A percentile compares a stretch with the other conserved stretches of the same genome.
These are phyloP conservation scores for Baudoinia panamericana DNA, from an alignment of 495 filamentous ascomycete species.

Conservation along the genomic window DNA sequence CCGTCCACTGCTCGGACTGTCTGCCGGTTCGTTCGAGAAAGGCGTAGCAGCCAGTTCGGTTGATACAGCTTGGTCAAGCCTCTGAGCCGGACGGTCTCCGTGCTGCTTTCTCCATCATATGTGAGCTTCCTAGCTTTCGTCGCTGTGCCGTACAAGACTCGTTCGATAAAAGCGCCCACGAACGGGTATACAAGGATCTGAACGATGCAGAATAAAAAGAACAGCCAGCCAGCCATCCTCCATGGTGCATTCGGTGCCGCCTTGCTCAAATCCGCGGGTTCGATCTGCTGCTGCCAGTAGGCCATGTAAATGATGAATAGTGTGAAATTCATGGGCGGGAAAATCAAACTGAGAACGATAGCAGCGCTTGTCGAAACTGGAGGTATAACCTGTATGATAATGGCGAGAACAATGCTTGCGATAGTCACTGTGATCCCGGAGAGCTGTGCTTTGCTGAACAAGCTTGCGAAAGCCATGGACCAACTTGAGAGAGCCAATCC, in stretches of 20 bases:
- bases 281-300: slow-evolving; percentile 22
- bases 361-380: slow-evolving; percentile 24
- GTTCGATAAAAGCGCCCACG: slow-evolving; percentile 57
- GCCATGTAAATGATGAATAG: slow-evolving; percentile 32
- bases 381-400: slow-evolving; percentile 32
- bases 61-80: slow-evolving; percentile 62
- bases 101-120: slow-evolving; percentile 7
- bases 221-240: slow-evolving; percentile 18
- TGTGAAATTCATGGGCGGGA: slow-evolving; percentile 30
- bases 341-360: slow-evolving; percentile 25
- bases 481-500: slow-evolving; percentile 32
- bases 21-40: slow-evolving; percentile 41
- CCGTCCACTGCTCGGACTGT: slow-evolving; percentile 60
- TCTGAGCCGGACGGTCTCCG: slow-evolving; percentile 41
- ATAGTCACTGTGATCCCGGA: slow-evolving; percentile 35
- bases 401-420: slow-evolving; percentile 32
- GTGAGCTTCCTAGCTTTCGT: slow-evolving; percentile 45
- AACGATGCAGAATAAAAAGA: slow-evolving; percentile 37
- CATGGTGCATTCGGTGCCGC: slow-evolving; percentile 23
- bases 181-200: slow-evolving; percentile 63
- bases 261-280: slow-evolving; percentile 22
- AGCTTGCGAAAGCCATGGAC: slow-evolving; percentile 32
- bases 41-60: slow-evolving; percentile 48
- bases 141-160: slow-evolving; percentile 59
- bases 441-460: slow-evolving; percentile 37